phyloP scores from a whole-genome alignment of 2,329 filamentous ascomycete species.

The Capronia americana region DNA sequence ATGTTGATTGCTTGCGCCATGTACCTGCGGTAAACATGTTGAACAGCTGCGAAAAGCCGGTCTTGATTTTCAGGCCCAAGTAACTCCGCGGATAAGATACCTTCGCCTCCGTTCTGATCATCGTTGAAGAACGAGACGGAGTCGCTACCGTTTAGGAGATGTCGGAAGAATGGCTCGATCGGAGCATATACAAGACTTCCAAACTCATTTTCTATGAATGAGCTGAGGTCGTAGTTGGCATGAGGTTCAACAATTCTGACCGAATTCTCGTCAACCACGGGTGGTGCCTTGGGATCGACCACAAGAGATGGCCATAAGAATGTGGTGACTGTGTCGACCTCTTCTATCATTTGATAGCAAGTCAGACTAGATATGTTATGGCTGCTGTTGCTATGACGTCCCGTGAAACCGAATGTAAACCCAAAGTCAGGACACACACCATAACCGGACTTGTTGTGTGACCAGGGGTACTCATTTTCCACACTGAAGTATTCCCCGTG shows the following conservation, averaged over 20 bases:
- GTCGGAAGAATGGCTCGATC: background rate
- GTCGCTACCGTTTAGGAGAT: conserved; percentile 5
- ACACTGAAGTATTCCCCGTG: background rate
- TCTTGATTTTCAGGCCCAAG: conserved; percentile 6
- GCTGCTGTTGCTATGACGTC: background rate
- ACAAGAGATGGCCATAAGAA: background rate
- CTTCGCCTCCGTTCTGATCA: background rate
- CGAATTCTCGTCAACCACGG: background rate
- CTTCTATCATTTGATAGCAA: conserved; percentile 4
- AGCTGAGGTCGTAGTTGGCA: background rate
- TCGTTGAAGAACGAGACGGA: background rate
- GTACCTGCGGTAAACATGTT: conserved; percentile 30
- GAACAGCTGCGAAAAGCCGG: conserved; percentile 15
- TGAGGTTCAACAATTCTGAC: background rate
- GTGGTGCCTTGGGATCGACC: background rate
- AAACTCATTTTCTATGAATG: background rate
- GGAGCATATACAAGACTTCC: background rate
- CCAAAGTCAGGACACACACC: background rate
- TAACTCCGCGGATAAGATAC: conserved; percentile 2
- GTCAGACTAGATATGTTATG: background rate
- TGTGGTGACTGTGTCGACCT: background rate
- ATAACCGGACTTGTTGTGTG: background rate
- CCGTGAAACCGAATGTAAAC: background rate
- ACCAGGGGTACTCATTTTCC: background rate
- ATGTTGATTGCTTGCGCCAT: conserved; percentile 31